These are phyloP conservation scores for Angophora floribunda DNA, from an alignment of 345 rosid genomes.

Conservation along the genomic window DNA sequence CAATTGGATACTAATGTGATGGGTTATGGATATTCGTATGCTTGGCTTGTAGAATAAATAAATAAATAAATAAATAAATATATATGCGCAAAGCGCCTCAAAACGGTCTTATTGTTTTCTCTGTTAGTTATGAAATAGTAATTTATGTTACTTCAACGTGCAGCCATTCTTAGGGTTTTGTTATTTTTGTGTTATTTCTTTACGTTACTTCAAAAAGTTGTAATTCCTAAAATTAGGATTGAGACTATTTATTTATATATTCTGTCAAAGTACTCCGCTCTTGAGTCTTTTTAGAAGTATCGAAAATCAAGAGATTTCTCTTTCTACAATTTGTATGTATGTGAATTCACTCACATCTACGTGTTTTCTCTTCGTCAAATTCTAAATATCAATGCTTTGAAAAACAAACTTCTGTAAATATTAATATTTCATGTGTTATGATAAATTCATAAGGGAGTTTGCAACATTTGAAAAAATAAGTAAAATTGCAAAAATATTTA, in stretches of 20 bases:
- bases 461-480: neutral
- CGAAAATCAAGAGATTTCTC: neutral
- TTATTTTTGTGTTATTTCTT: neutral
- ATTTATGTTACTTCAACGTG: neutral
- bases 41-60: too few relatives aligned
- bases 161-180: neutral
- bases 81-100: neutral
- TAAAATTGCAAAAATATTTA: too few relatives aligned
- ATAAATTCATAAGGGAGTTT: neutral
- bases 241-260: neutral
- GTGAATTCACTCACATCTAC: neutral
- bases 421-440: neutral
- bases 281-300: neutral
- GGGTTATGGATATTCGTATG: too few relatives aligned
- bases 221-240: neutral
- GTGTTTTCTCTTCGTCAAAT: neutral
- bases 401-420: neutral
- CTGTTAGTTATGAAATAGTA: rapidly evolving
- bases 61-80: too few relatives aligned
- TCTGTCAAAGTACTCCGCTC: neutral
- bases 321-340: neutral
- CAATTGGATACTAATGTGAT: too few relatives aligned
- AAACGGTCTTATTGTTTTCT: neutral
- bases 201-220: neutral
- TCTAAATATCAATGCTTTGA: neutral